Base-by-base conservation (phyloP, 208 protist species). In the Crithidia mellificae region DNA sequence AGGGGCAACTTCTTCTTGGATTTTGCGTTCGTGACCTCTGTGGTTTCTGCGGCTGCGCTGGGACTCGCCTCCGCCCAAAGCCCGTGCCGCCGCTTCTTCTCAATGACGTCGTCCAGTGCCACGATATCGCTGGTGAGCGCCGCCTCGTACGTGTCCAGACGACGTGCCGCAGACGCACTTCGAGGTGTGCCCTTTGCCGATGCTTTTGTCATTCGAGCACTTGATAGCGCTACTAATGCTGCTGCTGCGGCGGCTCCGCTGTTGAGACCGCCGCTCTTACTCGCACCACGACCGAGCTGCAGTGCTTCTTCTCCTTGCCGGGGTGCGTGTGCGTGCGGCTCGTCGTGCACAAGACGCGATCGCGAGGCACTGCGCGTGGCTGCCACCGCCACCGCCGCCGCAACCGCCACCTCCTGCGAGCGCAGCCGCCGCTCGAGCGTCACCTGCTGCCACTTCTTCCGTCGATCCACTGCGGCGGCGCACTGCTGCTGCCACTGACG, bases 31-130 rank as follows among this genome's bases (percentile, higher is more conserved):
- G 24, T 39, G n/a, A 61, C 41, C 17, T 14, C 25, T 12, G 30
- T 52, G 0, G 63, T 34, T 7, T 51, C 58, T 22, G 68, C 67
- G 11, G 50, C 68, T 6, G 68, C 70, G n/a, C 25, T 39, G 2
- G 70, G 46, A 30, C 53, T 61, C 25, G 68, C 58, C 52, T 46
- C 68, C 8, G 44, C 51, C 63, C 70, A 73, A 34, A 75, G 36
- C 9, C 19, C 43, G 4, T 47, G 74, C 2, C 74, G 74, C 25
- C 74, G 74, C 29, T 20, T 41, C 49, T 49, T 19, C 58, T 80
- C 74, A 2, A 79, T 32, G 19, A 63, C 63, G 1, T 5, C 47
- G 38, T 79, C 67, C n/a, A 79, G 56, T 12, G 15, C 41, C 6
- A 7, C 19, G 22, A 80, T 44, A 6, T 75, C 53, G 30, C 58